phyloP scores from a whole-genome alignment of 129 eudicot species.

The Logfia minima region DNA sequence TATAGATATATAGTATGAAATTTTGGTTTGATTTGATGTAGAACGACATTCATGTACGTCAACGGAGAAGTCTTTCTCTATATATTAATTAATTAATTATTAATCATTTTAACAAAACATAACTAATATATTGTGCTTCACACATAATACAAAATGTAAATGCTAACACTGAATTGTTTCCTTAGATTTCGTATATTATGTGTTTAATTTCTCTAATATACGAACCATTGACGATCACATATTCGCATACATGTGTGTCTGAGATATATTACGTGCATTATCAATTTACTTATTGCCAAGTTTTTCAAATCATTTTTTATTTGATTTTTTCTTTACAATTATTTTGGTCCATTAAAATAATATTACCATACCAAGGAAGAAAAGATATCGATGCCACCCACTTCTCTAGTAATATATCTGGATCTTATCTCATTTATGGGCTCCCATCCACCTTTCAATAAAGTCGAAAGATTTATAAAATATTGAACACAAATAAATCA shows the following conservation, averaged over 20 bases:
- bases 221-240: not conserved
- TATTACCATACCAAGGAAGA: not conserved
- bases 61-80: no score
- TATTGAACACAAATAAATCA: not conserved
- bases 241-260: not conserved
- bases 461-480: slow-evolving; percentile 10
- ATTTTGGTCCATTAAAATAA: slow-evolving; percentile 8
- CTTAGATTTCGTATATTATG: not conserved
- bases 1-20: no score
- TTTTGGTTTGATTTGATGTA: no score
- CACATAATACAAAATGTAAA: not conserved
- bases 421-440: slow-evolving; percentile 42
- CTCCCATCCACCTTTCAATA: slow-evolving; percentile 31
- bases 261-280: not conserved
- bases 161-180: not conserved
- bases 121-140: not conserved
- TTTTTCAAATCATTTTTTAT: not conserved
- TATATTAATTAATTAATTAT: no score
- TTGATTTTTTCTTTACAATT: no score
- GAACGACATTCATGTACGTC: no score
- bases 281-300: not conserved
- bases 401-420: slow-evolving; percentile 11
- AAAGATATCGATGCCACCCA: slow-evolving; percentile 40
- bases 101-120: no score
- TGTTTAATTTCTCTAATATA: not conserved